Base-by-base conservation (phyloP, 2,329 filamentous ascomycete species). In the Lasiodiplodia sp. region DNA sequence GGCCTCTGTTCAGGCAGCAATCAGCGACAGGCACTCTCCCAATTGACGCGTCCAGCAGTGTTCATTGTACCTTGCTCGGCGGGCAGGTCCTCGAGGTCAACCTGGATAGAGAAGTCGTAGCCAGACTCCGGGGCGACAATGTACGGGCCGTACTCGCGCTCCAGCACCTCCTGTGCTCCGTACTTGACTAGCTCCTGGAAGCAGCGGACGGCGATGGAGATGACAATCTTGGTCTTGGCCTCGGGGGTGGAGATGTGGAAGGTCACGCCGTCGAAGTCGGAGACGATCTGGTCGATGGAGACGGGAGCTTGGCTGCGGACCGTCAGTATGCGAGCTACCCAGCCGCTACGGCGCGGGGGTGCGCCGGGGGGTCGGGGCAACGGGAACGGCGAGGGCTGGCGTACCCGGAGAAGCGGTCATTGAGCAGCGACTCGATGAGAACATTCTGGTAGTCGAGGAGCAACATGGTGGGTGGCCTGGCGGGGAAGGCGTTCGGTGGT, bases 361-460 rank as follows among this genome's bases (percentile, higher is more conserved):
- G 60, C 47, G 52, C 60, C 47, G 67, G 51, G 49, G 58, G 67
- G 51, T 51, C 51, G 28, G 70, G 55, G 44, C 34, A 31, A 68
- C 56, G 23, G 28, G 56, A 67, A 28, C 51, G 38, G 55, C 57
- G 44, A 37, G 55, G 72, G 60, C 37, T 56, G 58, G 63, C 73
- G 77, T 86, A 95, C 92, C 92, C 92, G 67, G 91, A 92, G 85
- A 99, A 97, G 77, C 96, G 89, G 85, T 99, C 96, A 75, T 91
- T 96, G 73, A 99, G 88, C 74, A 99, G 90, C 76, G 94, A 95
- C 85, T 98, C 94, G 76, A 99, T 97, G 79, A 99, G 88, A 64
- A 97, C 93, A 83, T 99, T 99, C 81, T 99, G 96, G 78, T 99
- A 99, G 84, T 99, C 96, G 80, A 99, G 90, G 75, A 99, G 91